These are phyloP conservation scores for Gossypium gossypioides DNA, from an alignment of 441 rosid genomes.

Conservation along the genomic window DNA sequence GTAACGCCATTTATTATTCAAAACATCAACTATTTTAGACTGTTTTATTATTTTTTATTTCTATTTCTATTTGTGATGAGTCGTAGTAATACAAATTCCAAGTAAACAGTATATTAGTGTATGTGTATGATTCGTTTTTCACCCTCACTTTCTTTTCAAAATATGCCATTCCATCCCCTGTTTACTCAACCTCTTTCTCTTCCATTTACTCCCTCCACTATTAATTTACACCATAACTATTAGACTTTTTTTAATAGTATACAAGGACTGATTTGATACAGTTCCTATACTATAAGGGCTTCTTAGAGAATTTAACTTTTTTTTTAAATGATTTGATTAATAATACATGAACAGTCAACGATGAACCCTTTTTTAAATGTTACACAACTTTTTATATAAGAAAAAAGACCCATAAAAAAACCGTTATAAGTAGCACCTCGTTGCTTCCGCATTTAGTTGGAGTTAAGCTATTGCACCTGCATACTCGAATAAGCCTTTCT, in stretches of 20 bases:
- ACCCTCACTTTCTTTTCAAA: neutral
- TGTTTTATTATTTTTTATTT: neutral
- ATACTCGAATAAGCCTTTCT: neutral
- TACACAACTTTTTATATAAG: too few species aligned
- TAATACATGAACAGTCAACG: too few species aligned
- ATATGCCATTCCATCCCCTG: neutral
- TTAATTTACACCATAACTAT: neutral
- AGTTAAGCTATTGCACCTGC: neutral
- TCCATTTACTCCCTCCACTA: neutral
- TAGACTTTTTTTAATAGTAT: neutral
- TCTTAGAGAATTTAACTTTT: neutral
- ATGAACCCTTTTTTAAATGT: too few species aligned
- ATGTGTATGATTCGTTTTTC: neutral
- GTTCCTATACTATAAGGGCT: neutral
- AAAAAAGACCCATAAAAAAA: neutral
- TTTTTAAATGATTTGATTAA: too few species aligned
- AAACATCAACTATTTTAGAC: neutral
- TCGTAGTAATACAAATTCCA: too few species aligned
- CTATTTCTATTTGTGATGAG: too few species aligned
- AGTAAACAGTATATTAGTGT: too few species aligned
- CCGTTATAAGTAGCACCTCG: neutral
- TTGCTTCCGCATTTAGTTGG: neutral
- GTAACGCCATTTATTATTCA: neutral
- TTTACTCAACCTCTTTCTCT: neutral
- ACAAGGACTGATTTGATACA: too few species aligned